Base-by-base conservation (phyloP, 1,284 basidiomycete species). In the Phellinidium pouzarii region DNA sequence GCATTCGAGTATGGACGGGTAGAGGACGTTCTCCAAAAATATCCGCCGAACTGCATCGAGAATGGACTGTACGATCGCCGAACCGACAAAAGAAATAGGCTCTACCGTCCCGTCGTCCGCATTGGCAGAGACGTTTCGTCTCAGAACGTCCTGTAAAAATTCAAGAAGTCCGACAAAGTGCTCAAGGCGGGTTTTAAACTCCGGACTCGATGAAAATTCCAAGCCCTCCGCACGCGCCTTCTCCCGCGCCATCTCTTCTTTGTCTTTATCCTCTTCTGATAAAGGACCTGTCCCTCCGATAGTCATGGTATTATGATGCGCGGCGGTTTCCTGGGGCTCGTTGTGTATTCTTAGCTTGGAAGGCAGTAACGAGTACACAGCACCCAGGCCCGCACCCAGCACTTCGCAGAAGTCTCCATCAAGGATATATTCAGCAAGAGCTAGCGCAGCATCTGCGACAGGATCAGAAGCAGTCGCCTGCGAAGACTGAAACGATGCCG, bases 331-430 rank as follows among this genome's bases (percentile, higher is more conserved):
- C 14, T 75, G 62, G 3, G 69, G 66, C 4, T 68, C 62, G 2
- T 75, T 73, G 48, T 75, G 71, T 54, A 91, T 80, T 43, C 82
- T 82, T 36, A 97, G 75, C 67, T 95, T 97, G 14, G 84, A 83
- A 0, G 96, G 94, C 14, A 98, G 72, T 1, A 94, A 69, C 1
- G 94, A 96, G 65, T 95, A 98, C 1, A 95, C 88, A 0, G 95
- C 95, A 1, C 93, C 90, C 8, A 99, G 68, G 12, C 94, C 93
- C 4, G 95, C 96, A 3, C 88, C 93, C 44, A 99, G 79, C 1
- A 99, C 94, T 57, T 98, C 94, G 14, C 93, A 91, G 67, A 97
- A 96, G 69, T 97, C 94, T 6, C 94, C 93, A 62, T 96, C 91
- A 14, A 96, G 78, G 47, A 98, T 91, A 65, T 94, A 97, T 64